phyloP scores from a whole-genome alignment of 495 filamentous ascomycete species.

The Sporormia fimetaria region DNA sequence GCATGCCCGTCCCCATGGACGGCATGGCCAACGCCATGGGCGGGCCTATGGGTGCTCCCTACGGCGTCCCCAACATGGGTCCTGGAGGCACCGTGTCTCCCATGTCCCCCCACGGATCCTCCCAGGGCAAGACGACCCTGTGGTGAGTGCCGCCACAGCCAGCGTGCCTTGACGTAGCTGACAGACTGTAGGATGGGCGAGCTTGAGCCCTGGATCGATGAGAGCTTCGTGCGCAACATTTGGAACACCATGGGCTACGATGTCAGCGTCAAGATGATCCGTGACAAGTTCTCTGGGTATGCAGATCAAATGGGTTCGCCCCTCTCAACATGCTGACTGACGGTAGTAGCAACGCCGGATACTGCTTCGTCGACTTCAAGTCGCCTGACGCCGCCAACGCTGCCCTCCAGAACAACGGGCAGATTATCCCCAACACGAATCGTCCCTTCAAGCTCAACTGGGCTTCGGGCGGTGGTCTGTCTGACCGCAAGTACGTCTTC shows the following conservation, averaged over 20 bases:
- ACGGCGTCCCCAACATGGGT: too few relatives aligned
- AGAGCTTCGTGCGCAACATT: constrained; percentile 91
- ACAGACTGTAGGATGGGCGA: constrained; percentile 77
- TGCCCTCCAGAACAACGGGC: constrained; percentile 79
- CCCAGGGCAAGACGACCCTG: constrained; percentile 73
- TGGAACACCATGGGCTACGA: constrained; percentile 84
- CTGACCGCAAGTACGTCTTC: constrained; percentile 81
- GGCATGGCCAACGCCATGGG: constrained; percentile 40
- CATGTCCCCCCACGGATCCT: too few relatives aligned
- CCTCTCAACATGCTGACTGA: constrained; percentile 36
- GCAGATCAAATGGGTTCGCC: constrained; percentile 28
- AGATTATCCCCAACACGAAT: constrained; percentile 82
- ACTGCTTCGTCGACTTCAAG: constrained; percentile 95
- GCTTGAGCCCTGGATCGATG: constrained; percentile 98
- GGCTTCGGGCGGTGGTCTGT: constrained; percentile 91
- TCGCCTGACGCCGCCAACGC: constrained; percentile 77
- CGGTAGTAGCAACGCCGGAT: constrained; percentile 82
- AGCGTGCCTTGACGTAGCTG: constrained; percentile 2
- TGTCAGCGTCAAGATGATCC: constrained; percentile 99
- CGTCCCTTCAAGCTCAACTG: constrained; percentile 98
- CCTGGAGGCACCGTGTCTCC: too few relatives aligned
- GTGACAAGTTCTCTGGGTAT: constrained; percentile 98
- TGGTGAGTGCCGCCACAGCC: constrained; percentile 45
- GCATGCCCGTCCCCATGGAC: constrained; percentile 25
- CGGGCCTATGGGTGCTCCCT: constrained; percentile 43